These are phyloP conservation scores for Kodamaea sp. DNA, from an alignment of 1,139 yeast species.

Conservation along the genomic window DNA sequence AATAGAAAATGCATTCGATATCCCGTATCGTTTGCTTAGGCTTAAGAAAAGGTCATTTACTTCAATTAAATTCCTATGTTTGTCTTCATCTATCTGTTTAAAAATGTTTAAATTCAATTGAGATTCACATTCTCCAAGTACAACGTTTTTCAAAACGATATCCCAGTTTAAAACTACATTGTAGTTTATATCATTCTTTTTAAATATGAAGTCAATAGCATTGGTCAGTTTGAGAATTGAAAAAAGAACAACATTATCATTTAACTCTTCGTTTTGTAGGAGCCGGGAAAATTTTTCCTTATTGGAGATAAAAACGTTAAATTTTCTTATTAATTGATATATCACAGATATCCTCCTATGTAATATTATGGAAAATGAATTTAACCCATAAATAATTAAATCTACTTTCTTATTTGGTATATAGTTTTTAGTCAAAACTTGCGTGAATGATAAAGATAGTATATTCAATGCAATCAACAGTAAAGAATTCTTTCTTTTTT, in stretches of 20 bases:
- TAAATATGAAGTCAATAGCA: constrained; percentile 16
- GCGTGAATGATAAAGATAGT: constrained; percentile 24
- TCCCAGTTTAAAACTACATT: constrained; percentile 25
- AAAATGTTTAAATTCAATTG: constrained; percentile 12
- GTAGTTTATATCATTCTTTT: not conserved
- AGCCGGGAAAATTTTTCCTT: constrained; percentile 6
- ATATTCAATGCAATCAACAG: constrained; percentile 11
- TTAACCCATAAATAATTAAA: constrained; percentile 29
- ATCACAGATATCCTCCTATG: constrained; percentile 21
- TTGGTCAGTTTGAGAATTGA: constrained; percentile 21
- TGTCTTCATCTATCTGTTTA: not conserved
- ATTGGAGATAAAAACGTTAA: constrained; percentile 10
- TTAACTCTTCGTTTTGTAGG: constrained; percentile 11
- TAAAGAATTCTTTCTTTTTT: constrained; percentile 1
- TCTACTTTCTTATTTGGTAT: constrained; percentile 27
- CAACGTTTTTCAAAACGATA: constrained; percentile 20
- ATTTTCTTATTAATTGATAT: constrained; percentile 19
- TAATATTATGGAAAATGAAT: constrained; percentile 27
- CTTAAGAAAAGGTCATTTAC: constrained; percentile 17
- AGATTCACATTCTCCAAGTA: constrained; percentile 29
- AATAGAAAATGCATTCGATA: constrained; percentile 22
- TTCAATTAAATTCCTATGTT: not conserved
- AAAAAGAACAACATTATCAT: constrained; percentile 17
- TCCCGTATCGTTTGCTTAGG: constrained; percentile 25
- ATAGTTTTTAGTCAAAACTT: constrained; percentile 20